A percentile compares a stretch with the other conserved stretches of the same genome.
Evolutionary conservation across 2,329 filamentous ascomycete species (phyloP).

Genomic region (Colletotrichum tofieldiae): DNA sequence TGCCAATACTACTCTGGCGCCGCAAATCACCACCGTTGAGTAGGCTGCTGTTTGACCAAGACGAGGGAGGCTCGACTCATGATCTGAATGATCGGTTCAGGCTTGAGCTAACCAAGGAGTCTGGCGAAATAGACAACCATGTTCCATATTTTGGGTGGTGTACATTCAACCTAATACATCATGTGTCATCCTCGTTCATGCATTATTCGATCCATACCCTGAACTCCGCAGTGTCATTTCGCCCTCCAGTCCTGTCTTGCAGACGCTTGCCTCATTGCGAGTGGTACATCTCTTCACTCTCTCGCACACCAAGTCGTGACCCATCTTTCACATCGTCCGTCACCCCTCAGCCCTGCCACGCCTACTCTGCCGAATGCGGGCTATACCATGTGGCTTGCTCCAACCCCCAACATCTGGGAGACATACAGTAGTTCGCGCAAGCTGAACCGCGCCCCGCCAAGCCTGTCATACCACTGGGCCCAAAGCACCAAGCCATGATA

Average conservation of each 20-base stretch:
- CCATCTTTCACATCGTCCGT: not conserved
- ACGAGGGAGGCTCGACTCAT: not conserved
- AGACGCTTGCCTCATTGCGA: not conserved
- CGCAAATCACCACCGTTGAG: not conserved
- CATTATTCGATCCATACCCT: not conserved
- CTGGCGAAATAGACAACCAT: not conserved
- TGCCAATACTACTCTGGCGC: not conserved
- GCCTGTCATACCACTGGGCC: constrained; percentile 18
- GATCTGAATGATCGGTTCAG: not conserved
- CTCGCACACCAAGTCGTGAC: not conserved
- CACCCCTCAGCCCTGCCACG: constrained; percentile 24
- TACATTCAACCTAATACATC: constrained; percentile 1
- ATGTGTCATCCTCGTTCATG: not conserved
- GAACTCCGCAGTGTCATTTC: not conserved
- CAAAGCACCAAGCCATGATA: not conserved
- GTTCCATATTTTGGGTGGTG: not conserved
- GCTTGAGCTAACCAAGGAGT: not conserved
- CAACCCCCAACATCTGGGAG: constrained; percentile 9
- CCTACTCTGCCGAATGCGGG: constrained; percentile 19
- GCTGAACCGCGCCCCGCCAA: constrained; percentile 22
- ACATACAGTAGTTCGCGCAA: not conserved
- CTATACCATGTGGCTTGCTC: constrained; percentile 30
- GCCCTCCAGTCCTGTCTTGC: not conserved
- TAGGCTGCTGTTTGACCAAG: not conserved
- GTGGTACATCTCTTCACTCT: not conserved